Conservation (phyloP, 768 basidiomycete genomes). For the Mycena pura region DNA sequence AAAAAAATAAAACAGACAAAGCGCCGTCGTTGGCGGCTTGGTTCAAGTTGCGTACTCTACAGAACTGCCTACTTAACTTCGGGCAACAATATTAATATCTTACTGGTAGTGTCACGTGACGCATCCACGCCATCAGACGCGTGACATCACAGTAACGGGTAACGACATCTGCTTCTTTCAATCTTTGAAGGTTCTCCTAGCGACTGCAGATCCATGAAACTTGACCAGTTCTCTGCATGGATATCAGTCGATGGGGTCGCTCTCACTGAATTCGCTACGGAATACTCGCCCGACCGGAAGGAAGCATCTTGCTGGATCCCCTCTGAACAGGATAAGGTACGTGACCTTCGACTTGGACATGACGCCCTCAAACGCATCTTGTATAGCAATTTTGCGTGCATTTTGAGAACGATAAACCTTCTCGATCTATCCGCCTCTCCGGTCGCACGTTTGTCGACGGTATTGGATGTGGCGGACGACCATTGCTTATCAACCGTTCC, state of each 20-base stretch:
- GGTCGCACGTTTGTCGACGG: neutral
- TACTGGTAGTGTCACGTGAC: no score
- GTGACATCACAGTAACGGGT: neutral
- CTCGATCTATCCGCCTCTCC: neutral
- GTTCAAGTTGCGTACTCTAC: no score
- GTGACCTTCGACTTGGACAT: neutral
- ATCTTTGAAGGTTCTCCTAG: neutral
- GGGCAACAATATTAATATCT: no score
- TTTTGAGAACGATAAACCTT: neutral
- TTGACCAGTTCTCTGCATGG: conserved; percentile 15
- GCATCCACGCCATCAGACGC: no score
- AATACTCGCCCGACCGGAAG: conserved; percentile 11
- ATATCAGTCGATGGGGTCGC: conserved; percentile 3
- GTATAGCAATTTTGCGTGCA: conserved; percentile 3
- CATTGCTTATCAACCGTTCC: no score
- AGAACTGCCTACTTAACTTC: no score
- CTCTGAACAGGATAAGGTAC: conserved; percentile 13
- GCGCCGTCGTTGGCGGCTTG: no score
- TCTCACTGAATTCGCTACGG: conserved; percentile 7
- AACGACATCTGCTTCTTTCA: neutral
- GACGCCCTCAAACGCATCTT: neutral
- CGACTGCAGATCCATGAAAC: neutral
- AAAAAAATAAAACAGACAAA: no score
- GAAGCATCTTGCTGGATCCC: conserved; percentile 17
- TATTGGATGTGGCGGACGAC: neutral